Percentiles rank a stretch among this genome's conserved stretches.
phyloP scores from a whole-genome alignment of 495 filamentous ascomycete species.

The Tuber borchii region DNA sequence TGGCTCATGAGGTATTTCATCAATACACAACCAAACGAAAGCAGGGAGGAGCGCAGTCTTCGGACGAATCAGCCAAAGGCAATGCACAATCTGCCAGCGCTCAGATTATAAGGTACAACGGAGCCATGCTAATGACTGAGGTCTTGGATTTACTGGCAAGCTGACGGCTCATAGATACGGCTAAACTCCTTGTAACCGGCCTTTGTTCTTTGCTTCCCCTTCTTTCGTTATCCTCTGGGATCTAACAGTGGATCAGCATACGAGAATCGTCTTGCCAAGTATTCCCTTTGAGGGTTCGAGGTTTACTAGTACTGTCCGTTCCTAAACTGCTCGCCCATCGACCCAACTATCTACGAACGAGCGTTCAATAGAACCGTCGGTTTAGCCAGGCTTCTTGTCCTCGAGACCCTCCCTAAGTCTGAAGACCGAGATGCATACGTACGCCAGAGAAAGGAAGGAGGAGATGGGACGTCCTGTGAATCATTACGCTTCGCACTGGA shows the following conservation, averaged over 20 bases:
- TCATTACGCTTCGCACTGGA: conserved; percentile 19
- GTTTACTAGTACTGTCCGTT: conserved; percentile 68
- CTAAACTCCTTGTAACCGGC: conserved; percentile 48
- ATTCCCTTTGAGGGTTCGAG: conserved; percentile 75
- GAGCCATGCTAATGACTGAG: too few relatives aligned
- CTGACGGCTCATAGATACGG: too few relatives aligned
- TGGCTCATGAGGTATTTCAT: too few relatives aligned
- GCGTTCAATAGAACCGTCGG: conserved; percentile 64
- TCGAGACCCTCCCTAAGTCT: conserved; percentile 65
- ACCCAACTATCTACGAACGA: conserved; percentile 78
- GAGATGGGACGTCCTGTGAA: conserved; percentile 54
- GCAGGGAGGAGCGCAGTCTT: too few relatives aligned
- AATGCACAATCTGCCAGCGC: too few relatives aligned
- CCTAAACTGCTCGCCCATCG: conserved; percentile 63
- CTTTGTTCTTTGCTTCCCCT: neutral
- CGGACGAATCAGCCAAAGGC: too few relatives aligned
- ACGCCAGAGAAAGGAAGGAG: conserved; percentile 54
- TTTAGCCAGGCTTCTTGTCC: conserved; percentile 70
- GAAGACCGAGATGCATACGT: conserved; percentile 60
- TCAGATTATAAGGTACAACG: too few relatives aligned
- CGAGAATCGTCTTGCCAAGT: conserved; percentile 79
- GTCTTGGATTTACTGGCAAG: too few relatives aligned
- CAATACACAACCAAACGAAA: too few relatives aligned
- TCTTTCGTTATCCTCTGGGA: neutral
- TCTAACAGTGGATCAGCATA: conserved; percentile 50